These are phyloP conservation scores for Lachnellula hyalina DNA, from an alignment of 2,329 filamentous ascomycete genomes.

Conservation along the genomic window DNA sequence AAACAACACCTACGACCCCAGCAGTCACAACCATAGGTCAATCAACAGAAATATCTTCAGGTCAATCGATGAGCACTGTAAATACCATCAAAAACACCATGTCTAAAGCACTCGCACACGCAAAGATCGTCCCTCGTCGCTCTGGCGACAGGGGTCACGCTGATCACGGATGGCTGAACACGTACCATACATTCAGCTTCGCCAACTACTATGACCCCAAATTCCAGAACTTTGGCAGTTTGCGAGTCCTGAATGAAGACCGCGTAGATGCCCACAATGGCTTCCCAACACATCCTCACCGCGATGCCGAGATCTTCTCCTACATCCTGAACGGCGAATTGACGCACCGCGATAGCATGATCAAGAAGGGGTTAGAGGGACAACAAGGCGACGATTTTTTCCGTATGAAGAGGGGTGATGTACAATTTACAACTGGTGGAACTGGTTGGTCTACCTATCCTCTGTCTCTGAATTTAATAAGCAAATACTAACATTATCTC, in stretches of 20 bases:
- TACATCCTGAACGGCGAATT: constrained; percentile 83
- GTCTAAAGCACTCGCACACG: constrained; percentile 59
- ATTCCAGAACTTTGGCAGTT: constrained; percentile 65
- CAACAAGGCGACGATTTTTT: constrained; percentile 55
- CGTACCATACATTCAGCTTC: constrained; percentile 83
- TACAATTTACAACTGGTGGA: constrained; percentile 87
- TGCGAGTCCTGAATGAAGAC: constrained; percentile 87
- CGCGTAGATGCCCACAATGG: constrained; percentile 68
- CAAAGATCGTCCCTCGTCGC: constrained; percentile 69
- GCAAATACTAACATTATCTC: constrained; percentile 14
- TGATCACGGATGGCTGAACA: constrained; percentile 83
- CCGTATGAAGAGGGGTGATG: constrained; percentile 70
- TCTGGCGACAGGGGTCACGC: constrained; percentile 69
- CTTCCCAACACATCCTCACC: constrained; percentile 80
- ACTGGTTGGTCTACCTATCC: constrained; percentile 45
- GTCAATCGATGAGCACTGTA: constrained; percentile 22
- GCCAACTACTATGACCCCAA: constrained; percentile 55
- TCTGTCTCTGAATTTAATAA: not conserved
- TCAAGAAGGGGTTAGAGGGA: constrained; percentile 61
- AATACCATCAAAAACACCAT: constrained; percentile 42
- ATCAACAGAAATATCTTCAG: constrained; percentile 3
- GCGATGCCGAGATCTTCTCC: constrained; percentile 84
- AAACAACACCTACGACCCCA: constrained; percentile 1
- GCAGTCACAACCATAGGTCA: constrained; percentile 5
- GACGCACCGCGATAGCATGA: constrained; percentile 83